Base-by-base conservation (phyloP, 2,329 filamentous ascomycete genomes). In the Aspergillus awamori region DNA sequence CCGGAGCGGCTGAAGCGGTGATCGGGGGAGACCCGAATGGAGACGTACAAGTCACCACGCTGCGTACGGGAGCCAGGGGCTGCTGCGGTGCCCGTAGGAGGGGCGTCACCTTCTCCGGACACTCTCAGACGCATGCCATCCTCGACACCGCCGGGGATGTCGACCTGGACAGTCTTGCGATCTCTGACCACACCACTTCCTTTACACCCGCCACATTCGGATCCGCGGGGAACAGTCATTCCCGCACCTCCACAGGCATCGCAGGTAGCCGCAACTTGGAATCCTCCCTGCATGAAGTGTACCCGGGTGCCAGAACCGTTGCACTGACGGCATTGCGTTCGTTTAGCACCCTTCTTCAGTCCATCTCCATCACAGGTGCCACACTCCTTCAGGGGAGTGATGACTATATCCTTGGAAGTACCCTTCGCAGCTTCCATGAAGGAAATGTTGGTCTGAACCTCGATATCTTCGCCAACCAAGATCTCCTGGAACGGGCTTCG, bases 401-500 rank as follows among this genome's bases (percentile, higher is more conserved):
- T 91, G 67, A 84, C 87, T 61, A 99, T 91, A n/a, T 93, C 90
- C 79, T 97, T 96, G 72, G 83, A 88, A 7, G 90, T 89, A 38
- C 95, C 95, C 78, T 96, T 97, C 8, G 95, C 95, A 6, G 95
- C 92, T 74, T 99, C 95, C 87, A 95, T 91, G 77, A 99, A 99
- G 0, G 90, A 93, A 69, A 99, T 94, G 74, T 87, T 95, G 53
- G 92, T 88, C 77, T 97, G 92, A 24, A 97, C 90, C 76, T 98
- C 94, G 70, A 99, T 97, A 75, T 96, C 93, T 65, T 98, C 93
- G 63, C 95, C 95, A n/a, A 97, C 89, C 68, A 96, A 75, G 20
- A 96, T 87, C 68, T 96, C 89, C 70, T 92, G 86, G 73, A 95
- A 95, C 10, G 90, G 89, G 58, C 84, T 87, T 39, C 85, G 83